Evolutionary conservation across 2,329 filamentous ascomycete species (phyloP), one percentile per base, ranked within the genome.

Genomic region (Diaporthe citrichinensis): DNA sequence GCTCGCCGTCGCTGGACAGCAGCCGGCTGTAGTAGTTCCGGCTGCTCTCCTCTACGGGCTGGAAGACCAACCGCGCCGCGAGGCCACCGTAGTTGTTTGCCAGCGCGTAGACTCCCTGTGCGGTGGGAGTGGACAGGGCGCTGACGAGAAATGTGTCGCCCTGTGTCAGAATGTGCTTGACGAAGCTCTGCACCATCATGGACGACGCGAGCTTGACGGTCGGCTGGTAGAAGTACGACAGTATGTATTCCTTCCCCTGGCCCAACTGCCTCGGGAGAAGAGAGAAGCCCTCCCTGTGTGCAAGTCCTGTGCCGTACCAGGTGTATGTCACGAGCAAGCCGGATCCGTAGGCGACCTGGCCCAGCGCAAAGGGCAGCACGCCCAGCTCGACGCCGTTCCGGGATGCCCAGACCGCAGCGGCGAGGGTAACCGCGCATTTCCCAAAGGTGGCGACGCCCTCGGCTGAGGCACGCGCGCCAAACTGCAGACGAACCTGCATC

Each of bases 21-120:
- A 98, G 87, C 46, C 94, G 94, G 71, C 95, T 96, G 76, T 98
- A 98, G 81, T 98, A 92, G 81, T 93, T 95, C 53, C 97, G 93
- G 78, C 94, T 96, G 82, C 94, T 96, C 84, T 99, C 97, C 84
- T 99, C 97, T 76, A 99, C 92, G 10, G 97, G 97, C 81, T 98
- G 97, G 83, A 99, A 96, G 69, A 99, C 86, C 78, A 98, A 91
- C 4, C 97, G 91, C 0, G 97, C 97, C 39, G 98, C 86, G 0
- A 99, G 90, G 3, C 96, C 94, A 31, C 97, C 97, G 82, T 97
- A 99, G 84, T 98, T 99, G 80, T 95, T 95, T 71, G 96, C 97
- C 7, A 99, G 89, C 0, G 96, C 95, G 81, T 98, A 99, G 49
- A 95, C 92, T 20, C 97, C 97, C 85, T 98, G 97, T 6, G 96